Evolutionary conservation across 352 stramenopile species (phyloP).

Genomic region (Hyaloperonospora brassicae): DNA sequence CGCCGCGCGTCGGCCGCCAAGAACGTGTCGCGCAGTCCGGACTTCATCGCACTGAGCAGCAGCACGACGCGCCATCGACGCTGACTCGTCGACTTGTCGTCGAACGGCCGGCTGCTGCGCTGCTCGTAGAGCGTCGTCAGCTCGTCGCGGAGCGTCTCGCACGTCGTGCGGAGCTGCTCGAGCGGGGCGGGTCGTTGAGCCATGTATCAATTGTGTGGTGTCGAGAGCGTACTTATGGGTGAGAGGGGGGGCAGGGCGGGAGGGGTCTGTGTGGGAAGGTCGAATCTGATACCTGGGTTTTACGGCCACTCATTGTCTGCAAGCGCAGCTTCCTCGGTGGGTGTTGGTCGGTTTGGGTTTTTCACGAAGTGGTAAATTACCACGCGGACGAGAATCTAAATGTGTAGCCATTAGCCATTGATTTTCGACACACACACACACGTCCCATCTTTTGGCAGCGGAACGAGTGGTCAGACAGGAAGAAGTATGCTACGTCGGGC

Average conservation of each 20-base stretch:
- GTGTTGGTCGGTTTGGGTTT: too few relatives aligned
- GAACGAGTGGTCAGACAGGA: constrained; percentile 15
- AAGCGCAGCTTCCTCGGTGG: too few relatives aligned
- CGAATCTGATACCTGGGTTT: too few relatives aligned
- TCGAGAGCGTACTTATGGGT: neutral
- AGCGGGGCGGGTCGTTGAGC: constrained; percentile 14
- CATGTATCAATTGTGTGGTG: constrained; percentile 7
- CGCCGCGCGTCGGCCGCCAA: constrained; percentile 57
- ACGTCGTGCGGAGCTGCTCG: constrained; percentile 47
- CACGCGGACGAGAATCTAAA: too few relatives aligned
- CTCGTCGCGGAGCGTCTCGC: constrained; percentile 33
- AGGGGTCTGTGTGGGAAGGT: too few relatives aligned
- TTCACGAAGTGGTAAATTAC: too few relatives aligned
- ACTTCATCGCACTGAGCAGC: constrained; percentile 51
- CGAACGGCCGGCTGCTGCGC: constrained; percentile 10
- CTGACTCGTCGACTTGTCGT: constrained; percentile 40
- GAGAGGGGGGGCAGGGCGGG: neutral
- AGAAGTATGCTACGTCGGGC: constrained; percentile 15
- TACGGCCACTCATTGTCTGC: too few relatives aligned
- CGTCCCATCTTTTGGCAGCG: neutral
- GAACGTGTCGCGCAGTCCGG: constrained; percentile 55
- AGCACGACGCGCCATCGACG: constrained; percentile 51
- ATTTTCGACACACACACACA: neutral
- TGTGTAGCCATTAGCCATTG: neutral
- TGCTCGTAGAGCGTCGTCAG: constrained; percentile 35